Evolutionary conservation across 1,284 basidiomycete species (phyloP).

Genomic region (Irpex sp.): DNA sequence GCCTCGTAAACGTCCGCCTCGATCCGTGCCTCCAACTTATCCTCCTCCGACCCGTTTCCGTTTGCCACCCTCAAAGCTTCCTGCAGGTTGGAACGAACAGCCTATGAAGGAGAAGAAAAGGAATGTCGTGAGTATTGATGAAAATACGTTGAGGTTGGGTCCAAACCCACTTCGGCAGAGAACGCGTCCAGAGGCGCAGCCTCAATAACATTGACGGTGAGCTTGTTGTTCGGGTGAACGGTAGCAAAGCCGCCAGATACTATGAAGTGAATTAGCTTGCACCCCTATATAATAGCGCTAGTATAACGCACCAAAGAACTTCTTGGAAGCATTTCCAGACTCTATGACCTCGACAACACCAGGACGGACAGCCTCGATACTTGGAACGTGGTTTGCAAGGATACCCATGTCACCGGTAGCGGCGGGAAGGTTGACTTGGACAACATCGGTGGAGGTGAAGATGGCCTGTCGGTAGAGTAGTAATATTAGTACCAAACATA

Average conservation of each 20-base stretch:
- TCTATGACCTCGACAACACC: conserved; percentile 94
- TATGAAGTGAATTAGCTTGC: conserved; percentile 35
- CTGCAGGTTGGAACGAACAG: conserved; percentile 84
- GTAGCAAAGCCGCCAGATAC: conserved; percentile 98
- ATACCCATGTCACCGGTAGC: conserved; percentile 98
- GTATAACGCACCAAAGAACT: conserved; percentile 85
- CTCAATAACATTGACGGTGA: conserved; percentile 97
- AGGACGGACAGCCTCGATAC: conserved; percentile 89
- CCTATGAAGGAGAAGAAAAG: conserved; percentile 43
- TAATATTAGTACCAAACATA: conserved; percentile 4
- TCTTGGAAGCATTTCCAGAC: conserved; percentile 73
- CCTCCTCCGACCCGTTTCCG: conserved; percentile 86
- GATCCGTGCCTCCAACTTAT: conserved; percentile 92
- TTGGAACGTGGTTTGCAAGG: conserved; percentile 93
- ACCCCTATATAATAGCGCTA: not conserved
- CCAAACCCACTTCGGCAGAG: conserved; percentile 69
- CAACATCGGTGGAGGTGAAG: conserved; percentile 83
- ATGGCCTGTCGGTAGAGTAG: conserved; percentile 57
- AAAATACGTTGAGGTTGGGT: not conserved
- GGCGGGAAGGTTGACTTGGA: conserved; percentile 92
- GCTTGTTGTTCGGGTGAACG: conserved; percentile 95
- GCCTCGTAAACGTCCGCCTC: conserved; percentile 97
- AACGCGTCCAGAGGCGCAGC: conserved; percentile 92
- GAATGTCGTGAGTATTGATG: not conserved
- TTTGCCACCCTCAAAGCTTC: conserved; percentile 85